Evolutionary conservation across 2,329 filamentous ascomycete species (phyloP), one percentile per base, ranked within the genome.

Genomic region (Microcyclosporella mali): DNA sequence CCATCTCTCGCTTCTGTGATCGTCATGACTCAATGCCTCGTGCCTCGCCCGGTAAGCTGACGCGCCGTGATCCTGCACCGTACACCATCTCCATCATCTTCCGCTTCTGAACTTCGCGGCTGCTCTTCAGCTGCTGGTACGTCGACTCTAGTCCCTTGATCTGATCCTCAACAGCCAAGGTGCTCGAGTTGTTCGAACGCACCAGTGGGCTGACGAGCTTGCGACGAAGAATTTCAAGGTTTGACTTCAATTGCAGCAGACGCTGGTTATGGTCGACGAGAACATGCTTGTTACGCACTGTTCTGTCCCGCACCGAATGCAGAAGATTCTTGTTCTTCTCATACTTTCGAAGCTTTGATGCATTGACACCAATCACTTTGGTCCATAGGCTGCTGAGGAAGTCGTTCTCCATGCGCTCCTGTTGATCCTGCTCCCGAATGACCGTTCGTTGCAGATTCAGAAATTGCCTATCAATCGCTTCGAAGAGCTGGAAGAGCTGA

Each of bases 381-480:
- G 85, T 85, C 90, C 90, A 97, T 7, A 95, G 76, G 2, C 81
- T 84, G 2, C 83, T 82, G 33, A 95, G 81, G 57, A 92, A 76
- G 58, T 95, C 88, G 49, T 80, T 81, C 62, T 94, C 85, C 21
- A 81, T 73, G 32, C 83, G 81, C 50, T 95, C 87, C 61, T 95
- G 88, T 4, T 78, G 77, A 50, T 85, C 82, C 15, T 83, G 80
- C 67, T 95, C 89, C 56, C 88, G 85, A 42, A 86, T 83, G 8
- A 94, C 88, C 4, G 81, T 85, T 47, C 88, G 83, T 50, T 87
- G 87, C 1, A 95, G 75, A 62, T 92, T 94, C 49, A 88, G 76
- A 66, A 95, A 95, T 63, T 94, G 88, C 40, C 81, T 78, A 67
- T 97, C 90, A 55, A 95, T 88, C 46, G 82, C 79, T 63, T 95